Conservation (phyloP, 176 grass and related monocot genomes). For the Oryza longistaminata region DNA sequence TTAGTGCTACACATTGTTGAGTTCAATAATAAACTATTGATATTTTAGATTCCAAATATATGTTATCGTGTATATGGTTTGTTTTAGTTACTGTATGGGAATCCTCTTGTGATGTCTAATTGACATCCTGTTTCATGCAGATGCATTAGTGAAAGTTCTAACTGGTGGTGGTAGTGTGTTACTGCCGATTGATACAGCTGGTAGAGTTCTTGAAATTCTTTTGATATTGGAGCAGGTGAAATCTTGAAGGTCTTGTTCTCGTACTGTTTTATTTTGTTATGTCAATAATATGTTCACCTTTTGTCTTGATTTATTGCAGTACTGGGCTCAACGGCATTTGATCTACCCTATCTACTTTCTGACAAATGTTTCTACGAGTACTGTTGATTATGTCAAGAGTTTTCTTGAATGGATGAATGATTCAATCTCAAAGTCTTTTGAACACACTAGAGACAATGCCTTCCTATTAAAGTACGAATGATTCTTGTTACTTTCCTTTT, state of each 20-base stretch:
- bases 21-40: not conserved
- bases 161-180: conserved; percentile 70
- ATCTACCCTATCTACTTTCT: conserved; percentile 89
- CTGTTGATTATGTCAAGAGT: conserved; percentile 94
- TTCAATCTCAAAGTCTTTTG: conserved; percentile 89
- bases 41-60: not conserved
- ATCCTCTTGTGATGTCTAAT: not conserved
- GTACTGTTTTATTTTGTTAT: not conserved
- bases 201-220: conserved; percentile 92
- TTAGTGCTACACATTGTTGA: not conserved
- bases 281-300: conserved; percentile 34
- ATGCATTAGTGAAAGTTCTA: conserved; percentile 72
- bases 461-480: conserved; percentile 76
- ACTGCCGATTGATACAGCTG: conserved; percentile 92
- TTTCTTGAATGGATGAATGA: conserved; percentile 99
- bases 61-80: not conserved
- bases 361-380: conserved; percentile 92
- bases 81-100: conserved; percentile 4
- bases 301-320: conserved; percentile 63
- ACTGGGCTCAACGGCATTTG: conserved; percentile 73
- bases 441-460: conserved; percentile 79
- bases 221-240: conserved; percentile 86
- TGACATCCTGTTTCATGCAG: conserved; percentile 54
- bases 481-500: conserved; percentile 11
- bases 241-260: not conserved